A percentile compares a stretch with the other conserved stretches of the same genome.
Conservation (phyloP, 805 yeast genomes). For the Candida suzukii region DNA sequence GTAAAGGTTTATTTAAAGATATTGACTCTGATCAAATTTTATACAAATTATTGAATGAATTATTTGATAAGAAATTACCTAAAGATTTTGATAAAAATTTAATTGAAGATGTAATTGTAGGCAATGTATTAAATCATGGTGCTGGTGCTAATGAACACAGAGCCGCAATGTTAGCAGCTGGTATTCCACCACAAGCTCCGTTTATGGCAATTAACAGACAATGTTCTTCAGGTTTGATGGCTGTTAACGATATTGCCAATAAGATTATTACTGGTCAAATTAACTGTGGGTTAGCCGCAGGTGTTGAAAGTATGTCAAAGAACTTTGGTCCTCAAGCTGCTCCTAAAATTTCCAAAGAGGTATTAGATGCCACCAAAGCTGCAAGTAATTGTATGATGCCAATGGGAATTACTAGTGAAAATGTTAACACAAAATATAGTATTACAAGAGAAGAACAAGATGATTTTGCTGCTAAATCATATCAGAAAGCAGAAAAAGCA, state of each 20-base stretch:
- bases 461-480: slow-evolving; percentile 81
- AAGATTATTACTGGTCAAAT: slow-evolving; percentile 85
- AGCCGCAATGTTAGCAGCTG: slow-evolving; percentile 88
- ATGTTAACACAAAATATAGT: slow-evolving; percentile 63
- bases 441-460: slow-evolving; percentile 74
- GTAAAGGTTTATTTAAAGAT: slow-evolving; percentile 81
- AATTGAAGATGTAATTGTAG: slow-evolving; percentile 82
- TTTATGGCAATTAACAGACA: slow-evolving; percentile 86
- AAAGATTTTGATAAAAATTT: slow-evolving; percentile 40
- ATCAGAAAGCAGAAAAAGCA: slow-evolving; percentile 77
- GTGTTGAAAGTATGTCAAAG: slow-evolving; percentile 91
- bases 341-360: slow-evolving; percentile 47
- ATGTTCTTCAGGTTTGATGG: slow-evolving; percentile 91
- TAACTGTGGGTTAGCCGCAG: slow-evolving; percentile 84
- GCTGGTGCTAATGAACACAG: slow-evolving; percentile 95
- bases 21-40: slow-evolving; percentile 75
- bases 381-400: slow-evolving; percentile 79
- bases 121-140: slow-evolving; percentile 86
- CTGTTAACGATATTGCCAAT: slow-evolving; percentile 83
- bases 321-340: slow-evolving; percentile 79
- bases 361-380: slow-evolving; percentile 33
- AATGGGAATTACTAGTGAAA: slow-evolving; percentile 95
- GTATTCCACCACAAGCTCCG: slow-evolving; percentile 74
- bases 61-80: slow-evolving; percentile 47
- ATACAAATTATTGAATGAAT: slow-evolving; percentile 53